These are phyloP conservation scores for Pseudodiploospora longispora DNA, from an alignment of 2,329 filamentous ascomycete species.

Conservation along the genomic window DNA sequence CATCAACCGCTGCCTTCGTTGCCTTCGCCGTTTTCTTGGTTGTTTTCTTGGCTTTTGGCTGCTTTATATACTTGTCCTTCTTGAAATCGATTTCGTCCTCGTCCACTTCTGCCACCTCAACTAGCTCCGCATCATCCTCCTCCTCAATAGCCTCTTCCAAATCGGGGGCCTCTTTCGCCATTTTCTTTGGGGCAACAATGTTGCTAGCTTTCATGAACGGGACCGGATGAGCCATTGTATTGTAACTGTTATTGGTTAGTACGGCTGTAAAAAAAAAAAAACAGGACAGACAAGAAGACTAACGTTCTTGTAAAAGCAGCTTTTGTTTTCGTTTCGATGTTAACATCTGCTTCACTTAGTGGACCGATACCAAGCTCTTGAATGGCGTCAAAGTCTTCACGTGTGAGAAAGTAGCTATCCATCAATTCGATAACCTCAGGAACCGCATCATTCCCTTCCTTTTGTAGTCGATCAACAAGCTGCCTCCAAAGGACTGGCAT, in stretches of 20 bases:
- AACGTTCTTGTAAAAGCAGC: slow-evolving; percentile 80
- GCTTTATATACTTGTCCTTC: slow-evolving; percentile 94
- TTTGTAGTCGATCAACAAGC: slow-evolving; percentile 64
- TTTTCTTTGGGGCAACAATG: slow-evolving; percentile 63
- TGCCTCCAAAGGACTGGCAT: slow-evolving; percentile 80
- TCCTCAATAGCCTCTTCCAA: slow-evolving; percentile 95
- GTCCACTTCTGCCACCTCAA: slow-evolving; percentile 51
- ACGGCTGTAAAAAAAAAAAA: slow-evolving; percentile 2
- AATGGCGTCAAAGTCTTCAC: slow-evolving; percentile 90
- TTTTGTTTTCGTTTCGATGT: slow-evolving; percentile 80
- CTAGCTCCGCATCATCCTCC: slow-evolving; percentile 64
- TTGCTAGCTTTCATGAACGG: slow-evolving; percentile 93
- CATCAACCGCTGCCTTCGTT: slow-evolving; percentile 33
- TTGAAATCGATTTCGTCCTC: slow-evolving; percentile 76
- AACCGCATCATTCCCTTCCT: slow-evolving; percentile 75
- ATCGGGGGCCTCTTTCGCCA: slow-evolving; percentile 72
- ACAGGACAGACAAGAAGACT: slow-evolving; percentile 30
- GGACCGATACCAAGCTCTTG: slow-evolving; percentile 83
- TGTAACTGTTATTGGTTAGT: slow-evolving; percentile 54
- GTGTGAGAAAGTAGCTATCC: slow-evolving; percentile 93
- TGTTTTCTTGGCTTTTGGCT: slow-evolving; percentile 63
- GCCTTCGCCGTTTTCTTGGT: slow-evolving; percentile 37
- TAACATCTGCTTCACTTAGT: slow-evolving; percentile 67
- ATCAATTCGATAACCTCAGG: slow-evolving; percentile 83
- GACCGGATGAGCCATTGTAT: slow-evolving; percentile 74